Conservation (phyloP, 2,329 filamentous ascomycete genomes). For the Ophiostoma populinum region DNA sequence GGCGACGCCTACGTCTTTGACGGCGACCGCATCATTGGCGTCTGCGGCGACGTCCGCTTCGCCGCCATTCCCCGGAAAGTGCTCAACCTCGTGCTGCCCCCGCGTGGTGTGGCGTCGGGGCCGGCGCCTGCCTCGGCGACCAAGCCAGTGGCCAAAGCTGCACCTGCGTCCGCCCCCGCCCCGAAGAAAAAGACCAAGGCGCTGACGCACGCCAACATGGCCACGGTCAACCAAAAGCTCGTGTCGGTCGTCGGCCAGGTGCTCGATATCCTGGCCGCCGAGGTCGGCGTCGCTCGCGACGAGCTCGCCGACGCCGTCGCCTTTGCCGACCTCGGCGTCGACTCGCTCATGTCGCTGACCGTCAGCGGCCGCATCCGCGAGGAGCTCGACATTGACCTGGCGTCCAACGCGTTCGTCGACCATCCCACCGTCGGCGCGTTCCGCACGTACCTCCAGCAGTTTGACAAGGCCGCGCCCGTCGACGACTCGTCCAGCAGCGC, state of each 20-base stretch:
- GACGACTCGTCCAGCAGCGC: slow-evolving; percentile 22
- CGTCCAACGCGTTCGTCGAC: slow-evolving; percentile 35
- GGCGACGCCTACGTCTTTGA: slow-evolving; percentile 39
- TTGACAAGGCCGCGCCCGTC: slow-evolving; percentile 17
- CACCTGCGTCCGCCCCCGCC: slow-evolving; percentile 16
- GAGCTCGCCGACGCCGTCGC: slow-evolving; percentile 38
- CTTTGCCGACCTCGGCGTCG: slow-evolving; percentile 40
- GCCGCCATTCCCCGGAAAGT: slow-evolving; percentile 48
- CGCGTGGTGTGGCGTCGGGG: slow-evolving; percentile 27
- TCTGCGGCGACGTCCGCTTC: slow-evolving; percentile 43
- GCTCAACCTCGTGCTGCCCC: slow-evolving; percentile 49
- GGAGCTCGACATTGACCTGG: slow-evolving; percentile 36
- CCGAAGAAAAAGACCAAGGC: slow-evolving; percentile 25
- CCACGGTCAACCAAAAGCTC: slow-evolving; percentile 32
- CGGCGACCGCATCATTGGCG: slow-evolving; percentile 29
- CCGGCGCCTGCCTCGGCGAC: slow-evolving; percentile 15
- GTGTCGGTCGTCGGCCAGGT: slow-evolving; percentile 28
- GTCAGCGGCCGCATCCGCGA: slow-evolving; percentile 39
- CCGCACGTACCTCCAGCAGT: slow-evolving; percentile 26
- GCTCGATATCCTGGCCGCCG: slow-evolving; percentile 36
- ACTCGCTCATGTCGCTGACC: slow-evolving; percentile 43
- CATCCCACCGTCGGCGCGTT: slow-evolving; percentile 35
- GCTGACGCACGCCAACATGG: slow-evolving; percentile 28
- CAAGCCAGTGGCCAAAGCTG: slow-evolving; percentile 16
- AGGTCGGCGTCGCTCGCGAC: slow-evolving; percentile 35